These are phyloP conservation scores for Melocanna baccifera DNA, from an alignment of 176 grass and related monocot species.

Conservation along the genomic window DNA sequence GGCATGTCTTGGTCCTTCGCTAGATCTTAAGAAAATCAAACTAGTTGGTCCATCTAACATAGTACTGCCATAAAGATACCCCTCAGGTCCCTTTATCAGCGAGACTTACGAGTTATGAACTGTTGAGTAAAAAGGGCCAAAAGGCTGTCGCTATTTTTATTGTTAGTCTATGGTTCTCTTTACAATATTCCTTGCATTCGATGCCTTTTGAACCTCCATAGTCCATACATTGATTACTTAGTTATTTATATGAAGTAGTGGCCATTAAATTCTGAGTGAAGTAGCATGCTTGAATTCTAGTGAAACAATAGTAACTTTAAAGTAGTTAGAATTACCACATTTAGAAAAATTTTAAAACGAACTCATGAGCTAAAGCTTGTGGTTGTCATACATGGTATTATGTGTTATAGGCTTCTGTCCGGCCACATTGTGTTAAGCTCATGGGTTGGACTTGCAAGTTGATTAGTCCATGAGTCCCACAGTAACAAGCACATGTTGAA, in stretches of 20 bases:
- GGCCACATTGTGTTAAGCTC: not conserved
- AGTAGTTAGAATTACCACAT: not conserved
- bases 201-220: not conserved
- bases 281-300: not conserved
- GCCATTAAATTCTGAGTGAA: slow-evolving; percentile 12
- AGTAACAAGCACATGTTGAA: slow-evolving; percentile 3
- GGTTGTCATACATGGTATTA: not conserved
- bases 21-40: not conserved
- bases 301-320: not conserved
- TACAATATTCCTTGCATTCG: not conserved
- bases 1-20: not conserved
- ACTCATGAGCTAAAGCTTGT: not conserved
- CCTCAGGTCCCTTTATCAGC: not conserved
- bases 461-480: not conserved
- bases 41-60: not conserved
- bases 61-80: not conserved
- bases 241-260: slow-evolving; percentile 2
- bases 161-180: not conserved
- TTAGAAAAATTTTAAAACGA: not conserved
- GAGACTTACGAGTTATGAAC: not conserved
- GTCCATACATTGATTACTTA: not conserved
- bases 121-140: slow-evolving; percentile 2
- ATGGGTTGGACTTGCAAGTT: slow-evolving; percentile 8
- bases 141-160: not conserved
- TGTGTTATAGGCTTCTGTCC: not conserved